Percentiles rank a stretch among this genome's conserved stretches.
Conservation (phyloP, 176 grass and related monocot species). For the Triticum dicoccoides region DNA sequence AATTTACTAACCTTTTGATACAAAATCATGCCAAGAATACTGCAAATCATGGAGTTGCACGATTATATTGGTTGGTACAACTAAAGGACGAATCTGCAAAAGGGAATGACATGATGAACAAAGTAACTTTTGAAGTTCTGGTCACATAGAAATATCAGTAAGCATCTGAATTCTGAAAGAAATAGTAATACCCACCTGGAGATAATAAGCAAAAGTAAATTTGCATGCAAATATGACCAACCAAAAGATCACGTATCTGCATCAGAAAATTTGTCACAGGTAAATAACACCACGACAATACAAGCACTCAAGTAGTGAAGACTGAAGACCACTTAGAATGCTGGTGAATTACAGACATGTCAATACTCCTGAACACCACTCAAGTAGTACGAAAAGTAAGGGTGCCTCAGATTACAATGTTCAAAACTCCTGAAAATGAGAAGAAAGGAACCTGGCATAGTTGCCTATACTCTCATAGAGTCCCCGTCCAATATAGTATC, state of each 20-base stretch:
- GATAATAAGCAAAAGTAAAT: constrained; percentile 94
- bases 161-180: constrained; percentile 25
- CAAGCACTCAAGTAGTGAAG: neutral
- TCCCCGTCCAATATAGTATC: constrained; percentile 88
- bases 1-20: constrained; percentile 78
- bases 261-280: constrained; percentile 10
- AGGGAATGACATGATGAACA: neutral
- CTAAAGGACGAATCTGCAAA: constrained; percentile 81
- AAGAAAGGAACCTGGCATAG: constrained; percentile 69
- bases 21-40: constrained; percentile 92
- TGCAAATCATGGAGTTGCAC: constrained; percentile 56
- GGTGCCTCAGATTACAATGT: neutral
- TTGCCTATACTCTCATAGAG: constrained; percentile 84
- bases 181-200: constrained; percentile 56
- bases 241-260: constrained; percentile 93
- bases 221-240: constrained; percentile 82
- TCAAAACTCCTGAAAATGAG: neutral
- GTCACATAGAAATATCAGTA: constrained; percentile 11
- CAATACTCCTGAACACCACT: too few species aligned
- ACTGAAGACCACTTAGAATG: neutral
- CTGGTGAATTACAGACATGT: neutral
- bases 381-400: neutral
- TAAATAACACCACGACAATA: constrained; percentile 23
- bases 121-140: neutral
- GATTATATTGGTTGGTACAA: constrained; percentile 79